These are phyloP conservation scores for Penicillium sp. DNA, from an alignment of 2,329 filamentous ascomycete genomes.

Conservation along the genomic window DNA sequence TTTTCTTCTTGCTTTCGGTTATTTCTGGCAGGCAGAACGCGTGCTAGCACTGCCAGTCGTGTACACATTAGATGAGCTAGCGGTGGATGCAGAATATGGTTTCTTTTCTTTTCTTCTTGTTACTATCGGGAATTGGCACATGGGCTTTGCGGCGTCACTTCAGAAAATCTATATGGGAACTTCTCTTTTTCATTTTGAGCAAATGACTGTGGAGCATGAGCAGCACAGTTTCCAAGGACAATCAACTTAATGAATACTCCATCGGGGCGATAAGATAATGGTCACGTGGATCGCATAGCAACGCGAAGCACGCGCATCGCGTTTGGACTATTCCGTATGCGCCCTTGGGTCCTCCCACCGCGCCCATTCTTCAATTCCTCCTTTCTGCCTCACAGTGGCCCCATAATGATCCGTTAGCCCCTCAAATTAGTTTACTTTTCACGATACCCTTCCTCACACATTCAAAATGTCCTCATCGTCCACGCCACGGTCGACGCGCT, in stretches of 20 bases:
- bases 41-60: not conserved
- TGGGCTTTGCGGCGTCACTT: constrained; percentile 9
- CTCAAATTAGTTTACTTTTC: not conserved
- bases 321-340: constrained; percentile 15
- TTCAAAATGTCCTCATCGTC: constrained; percentile 30
- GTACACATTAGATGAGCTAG: constrained; percentile 6
- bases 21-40: not conserved
- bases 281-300: constrained; percentile 18
- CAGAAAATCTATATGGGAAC: constrained; percentile 5
- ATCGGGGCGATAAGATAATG: constrained; percentile 16
- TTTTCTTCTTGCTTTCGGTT: not conserved
- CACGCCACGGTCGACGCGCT: constrained; percentile 33
- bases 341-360: constrained; percentile 12
- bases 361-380: constrained; percentile 1
- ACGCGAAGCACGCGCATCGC: constrained; percentile 26
- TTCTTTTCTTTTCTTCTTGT: constrained; percentile 8
- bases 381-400: constrained; percentile 1
- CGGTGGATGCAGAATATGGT: not conserved
- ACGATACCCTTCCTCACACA: not conserved
- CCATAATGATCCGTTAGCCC: constrained; percentile 4
- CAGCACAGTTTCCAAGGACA: constrained; percentile 11
- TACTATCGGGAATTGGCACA: constrained; percentile 7
- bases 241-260: not conserved
- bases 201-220: constrained; percentile 16
- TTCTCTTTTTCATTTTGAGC: constrained; percentile 15